Evolutionary conservation across 2,329 filamentous ascomycete species (phyloP).

Genomic region (Hymenoscyphus scutula): DNA sequence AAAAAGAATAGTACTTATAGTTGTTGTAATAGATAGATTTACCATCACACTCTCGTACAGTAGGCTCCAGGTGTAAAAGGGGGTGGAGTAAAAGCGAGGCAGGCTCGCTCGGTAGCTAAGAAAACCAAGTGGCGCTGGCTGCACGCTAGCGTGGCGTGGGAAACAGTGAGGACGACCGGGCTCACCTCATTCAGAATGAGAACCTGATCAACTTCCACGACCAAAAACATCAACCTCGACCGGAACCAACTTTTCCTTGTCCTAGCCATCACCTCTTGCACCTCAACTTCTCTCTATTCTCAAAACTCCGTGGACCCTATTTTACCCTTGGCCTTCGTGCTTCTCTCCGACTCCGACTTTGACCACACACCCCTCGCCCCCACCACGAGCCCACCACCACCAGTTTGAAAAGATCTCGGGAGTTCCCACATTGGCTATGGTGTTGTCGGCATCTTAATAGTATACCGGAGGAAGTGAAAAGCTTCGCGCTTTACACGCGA

Average conservation of each 20-base stretch:
- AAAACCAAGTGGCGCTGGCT: not conserved
- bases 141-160: too few species aligned
- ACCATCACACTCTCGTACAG: too few species aligned
- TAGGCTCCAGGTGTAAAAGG: too few species aligned
- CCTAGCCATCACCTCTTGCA: not conserved
- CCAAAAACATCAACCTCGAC: not conserved
- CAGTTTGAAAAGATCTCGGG: slow-evolving; percentile 1
- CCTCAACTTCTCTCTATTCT: not conserved
- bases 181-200: not conserved
- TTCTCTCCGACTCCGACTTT: not conserved
- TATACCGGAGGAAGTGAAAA: slow-evolving; percentile 22
- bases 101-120: not conserved
- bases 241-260: not conserved
- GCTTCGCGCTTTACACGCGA: slow-evolving; percentile 26
- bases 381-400: slow-evolving; percentile 1
- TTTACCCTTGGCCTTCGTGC: not conserved
- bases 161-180: not conserved
- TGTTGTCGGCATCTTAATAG: not conserved
- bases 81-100: not conserved
- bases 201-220: not conserved
- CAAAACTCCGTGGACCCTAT: not conserved
- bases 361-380: slow-evolving; percentile 2
- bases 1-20: too few species aligned
- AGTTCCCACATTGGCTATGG: not conserved
- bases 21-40: too few species aligned